phyloP scores from a whole-genome alignment of 495 filamentous ascomycete genomes.

The Aspergillus coremiiformis region DNA sequence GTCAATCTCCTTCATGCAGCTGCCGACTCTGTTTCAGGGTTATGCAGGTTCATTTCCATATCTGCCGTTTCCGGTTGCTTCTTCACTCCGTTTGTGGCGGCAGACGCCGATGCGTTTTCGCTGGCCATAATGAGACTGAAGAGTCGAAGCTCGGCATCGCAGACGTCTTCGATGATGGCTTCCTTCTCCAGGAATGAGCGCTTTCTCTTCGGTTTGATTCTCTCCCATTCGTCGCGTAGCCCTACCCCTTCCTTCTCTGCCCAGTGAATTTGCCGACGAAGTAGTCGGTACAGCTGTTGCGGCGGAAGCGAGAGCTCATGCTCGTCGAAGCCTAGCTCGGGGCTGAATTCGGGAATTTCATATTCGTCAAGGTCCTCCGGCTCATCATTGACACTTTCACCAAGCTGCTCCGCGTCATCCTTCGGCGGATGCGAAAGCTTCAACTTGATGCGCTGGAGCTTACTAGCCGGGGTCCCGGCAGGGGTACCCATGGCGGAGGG shows the following conservation, averaged over 20 bases:
- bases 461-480: constrained; percentile 44
- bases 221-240: constrained; percentile 56
- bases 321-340: constrained; percentile 51
- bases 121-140: constrained; percentile 30
- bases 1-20: not conserved
- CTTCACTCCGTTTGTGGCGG: constrained; percentile 19
- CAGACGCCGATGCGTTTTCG: constrained; percentile 9
- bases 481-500: constrained; percentile 23
- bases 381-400: constrained; percentile 44
- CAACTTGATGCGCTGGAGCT: constrained; percentile 59
- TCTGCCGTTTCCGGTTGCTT: constrained; percentile 19
- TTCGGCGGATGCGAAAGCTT: constrained; percentile 49
- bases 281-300: constrained; percentile 60
- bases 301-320: constrained; percentile 65
- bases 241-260: constrained; percentile 60
- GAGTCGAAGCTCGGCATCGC: constrained; percentile 49
- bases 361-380: constrained; percentile 46
- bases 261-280: constrained; percentile 76
- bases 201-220: constrained; percentile 57
- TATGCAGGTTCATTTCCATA: not conserved
- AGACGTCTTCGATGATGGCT: constrained; percentile 49
- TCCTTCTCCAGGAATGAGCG: constrained; percentile 85
- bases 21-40: not conserved
- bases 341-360: constrained; percentile 33
- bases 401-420: constrained; percentile 46